Base-by-base conservation (phyloP, 2,329 filamentous ascomycete species). In the Calonectria multiphialidica region DNA sequence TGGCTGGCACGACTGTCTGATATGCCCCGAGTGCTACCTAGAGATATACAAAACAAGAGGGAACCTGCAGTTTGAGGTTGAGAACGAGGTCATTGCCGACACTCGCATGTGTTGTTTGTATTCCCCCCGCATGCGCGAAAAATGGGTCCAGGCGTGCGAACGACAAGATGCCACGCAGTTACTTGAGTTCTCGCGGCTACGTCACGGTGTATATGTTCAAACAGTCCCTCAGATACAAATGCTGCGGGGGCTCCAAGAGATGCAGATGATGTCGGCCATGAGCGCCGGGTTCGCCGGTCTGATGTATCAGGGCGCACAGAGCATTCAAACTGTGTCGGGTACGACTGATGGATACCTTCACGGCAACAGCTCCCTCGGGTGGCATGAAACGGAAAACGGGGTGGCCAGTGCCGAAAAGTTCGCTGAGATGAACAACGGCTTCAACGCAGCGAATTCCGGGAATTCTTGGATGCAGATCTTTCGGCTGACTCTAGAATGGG, bases 381-480 rank as follows among this genome's bases (percentile, higher is more conserved):
- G 50, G 49, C 50, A 67, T 35, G 64, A 67, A 47, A 67, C 64
- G 18, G 64, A 67, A 40, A 67, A 67, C n/a, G 64, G 64, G 23
- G 64, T 67, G 16, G 49, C 37, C 9, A 67, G 64, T 33, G 49
- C 64, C 3, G 21, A 67, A 10, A 67, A 57, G 64, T 67, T 57
- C 21, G 44, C 45, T 13, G 64, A 67, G n/a, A 67, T 67, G 64
- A 67, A 67, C 37, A 35, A 30, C 12, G 25, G 37, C 3, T 55
- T 59, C 3, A 47, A 35, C 10, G 49, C 37, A 8, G 64, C 49
- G 0, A 67, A 57, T 47, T 35, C 40, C 13, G 37, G 49, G 33
- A 25, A 37, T 28, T 23, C 64, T 18, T 67, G 64, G 64, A 47
- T 42, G 49, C 64, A 44, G n/a, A 67, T 67, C 16, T 59, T 67